Base-by-base conservation (phyloP, 148 eudicot species). In the Camellia lanceoleosa region DNA sequence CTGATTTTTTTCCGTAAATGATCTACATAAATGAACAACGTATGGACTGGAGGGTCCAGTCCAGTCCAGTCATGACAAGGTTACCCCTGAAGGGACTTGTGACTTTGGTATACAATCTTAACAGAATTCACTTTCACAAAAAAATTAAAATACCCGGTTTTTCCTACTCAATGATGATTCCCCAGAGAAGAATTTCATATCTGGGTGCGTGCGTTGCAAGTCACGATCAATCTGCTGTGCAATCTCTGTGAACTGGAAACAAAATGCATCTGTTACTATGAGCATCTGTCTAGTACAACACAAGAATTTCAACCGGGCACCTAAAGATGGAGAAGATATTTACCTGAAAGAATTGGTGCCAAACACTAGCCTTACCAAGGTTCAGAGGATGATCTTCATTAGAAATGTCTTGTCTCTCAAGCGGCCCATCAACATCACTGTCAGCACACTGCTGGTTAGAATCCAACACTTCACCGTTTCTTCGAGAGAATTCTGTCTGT, bases 191-290 rank as follows among this genome's bases (percentile, higher is more conserved):
- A 89, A 92, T 46, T 81, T 83, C 71, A 89, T 78, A 62, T 90
- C 91, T 7, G 96, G 92, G 69, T 92, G 96, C 7, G 96, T 92
- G 18, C 96, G 89, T 79, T 87, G 78, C 76, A 92, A 80, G 73
- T 92, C 96, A 60, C 92, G 89, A 62, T 92, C 92, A 83, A 92
- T 90, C 85, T 92, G 93, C 78, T 90, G 88, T 11, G 86, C 80
- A 10, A 92, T 84, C 86, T 90, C 92, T 13, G 89, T 68, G 54
- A 79, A 84, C 93, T 92, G 75, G 44, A 83, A 75, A 80, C 52
- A 30, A 73, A 82, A 68, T 72, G 11, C 46, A 49, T 78, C 44
- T 44, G 43, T 61, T 66, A 55, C 54, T 13, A 11, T 80, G 60
- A 80, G 63, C 55, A 80, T 41, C 49, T 71, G 41, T 13, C 49